A percentile compares a stretch with the other conserved stretches of the same genome.
phyloP scores from a whole-genome alignment of 2,329 filamentous ascomycete species.

The Fusarium circinatum region DNA sequence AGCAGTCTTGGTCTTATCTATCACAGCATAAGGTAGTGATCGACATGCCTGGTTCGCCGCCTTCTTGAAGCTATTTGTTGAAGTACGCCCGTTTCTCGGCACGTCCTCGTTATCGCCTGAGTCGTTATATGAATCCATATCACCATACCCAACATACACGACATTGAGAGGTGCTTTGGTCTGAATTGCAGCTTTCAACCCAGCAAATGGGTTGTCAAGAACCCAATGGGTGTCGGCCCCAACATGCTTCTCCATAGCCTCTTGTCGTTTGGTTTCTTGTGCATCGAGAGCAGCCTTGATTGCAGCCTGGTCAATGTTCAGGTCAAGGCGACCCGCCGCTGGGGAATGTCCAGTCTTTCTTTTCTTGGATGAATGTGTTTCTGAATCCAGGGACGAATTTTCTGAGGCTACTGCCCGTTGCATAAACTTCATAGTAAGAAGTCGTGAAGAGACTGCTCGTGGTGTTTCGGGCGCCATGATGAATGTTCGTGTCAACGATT shows the following conservation, averaged over 20 bases:
- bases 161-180: slow-evolving; percentile 61
- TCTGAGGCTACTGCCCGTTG: slow-evolving; percentile 80
- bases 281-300: slow-evolving; percentile 72
- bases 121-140: slow-evolving; percentile 57
- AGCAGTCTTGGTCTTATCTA: neutral
- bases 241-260: slow-evolving; percentile 69
- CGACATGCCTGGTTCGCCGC: slow-evolving; percentile 44
- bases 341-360: slow-evolving; percentile 60
- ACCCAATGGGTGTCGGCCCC: slow-evolving; percentile 81
- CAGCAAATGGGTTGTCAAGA: slow-evolving; percentile 60
- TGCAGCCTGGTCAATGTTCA: slow-evolving; percentile 65
- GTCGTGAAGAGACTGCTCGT: slow-evolving; percentile 82
- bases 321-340: slow-evolving; percentile 51
- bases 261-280: slow-evolving; percentile 73
- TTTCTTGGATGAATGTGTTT: slow-evolving; percentile 69
- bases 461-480: slow-evolving; percentile 63
- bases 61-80: slow-evolving; percentile 47
- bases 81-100: slow-evolving; percentile 50
- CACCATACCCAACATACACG: slow-evolving; percentile 66
- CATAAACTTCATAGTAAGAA: slow-evolving; percentile 98
- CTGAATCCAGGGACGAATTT: slow-evolving; percentile 58
- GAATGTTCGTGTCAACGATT: neutral
- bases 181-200: slow-evolving; percentile 41
- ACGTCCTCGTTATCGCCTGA: slow-evolving; percentile 50
- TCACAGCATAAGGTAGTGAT: neutral